Evolutionary conservation across 306 rosid species (phyloP).

Genomic region (Acacia confusa): DNA sequence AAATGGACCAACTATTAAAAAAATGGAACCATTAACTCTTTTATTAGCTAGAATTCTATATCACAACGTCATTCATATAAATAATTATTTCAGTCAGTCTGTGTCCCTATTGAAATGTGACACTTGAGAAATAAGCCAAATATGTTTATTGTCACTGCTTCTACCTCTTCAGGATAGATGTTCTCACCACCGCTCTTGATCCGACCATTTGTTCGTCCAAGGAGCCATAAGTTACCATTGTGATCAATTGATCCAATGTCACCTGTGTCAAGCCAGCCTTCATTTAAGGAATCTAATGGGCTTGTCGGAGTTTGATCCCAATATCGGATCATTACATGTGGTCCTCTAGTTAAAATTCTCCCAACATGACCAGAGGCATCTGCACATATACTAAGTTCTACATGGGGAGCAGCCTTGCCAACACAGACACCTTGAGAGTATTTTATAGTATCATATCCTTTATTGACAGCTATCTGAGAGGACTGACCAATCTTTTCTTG

Average conservation of each 20-base stretch:
- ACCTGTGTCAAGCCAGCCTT: conserved; percentile 86
- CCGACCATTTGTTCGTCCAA: conserved; percentile 72
- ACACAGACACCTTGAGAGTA: conserved; percentile 75
- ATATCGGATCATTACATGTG: conserved; percentile 82
- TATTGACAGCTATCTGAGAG: conserved; percentile 20
- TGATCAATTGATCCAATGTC: conserved; percentile 78
- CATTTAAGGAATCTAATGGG: conserved; percentile 34
- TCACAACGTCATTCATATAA: background rate
- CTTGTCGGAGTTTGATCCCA: conserved; percentile 58
- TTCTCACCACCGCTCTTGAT: conserved; percentile 97
- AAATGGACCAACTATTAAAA: background rate
- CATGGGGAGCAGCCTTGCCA: conserved; percentile 95
- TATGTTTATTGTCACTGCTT: conserved; percentile 7
- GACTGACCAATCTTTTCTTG: conserved; percentile 30
- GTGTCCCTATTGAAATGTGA: background rate
- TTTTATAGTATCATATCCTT: conserved; percentile 32
- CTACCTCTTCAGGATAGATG: conserved; percentile 91
- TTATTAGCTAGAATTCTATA: background rate
- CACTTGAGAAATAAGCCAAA: background rate
- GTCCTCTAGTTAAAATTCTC: conserved; percentile 88
- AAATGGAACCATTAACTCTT: background rate
- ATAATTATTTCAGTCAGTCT: background rate
- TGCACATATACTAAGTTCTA: conserved; percentile 60
- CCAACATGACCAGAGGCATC: conserved; percentile 56
- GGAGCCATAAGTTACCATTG: conserved; percentile 72